These are phyloP conservation scores for Physcomitrium patens DNA, from an alignment of 225 moss, liverwort and hornwort species.

Conservation along the genomic window DNA sequence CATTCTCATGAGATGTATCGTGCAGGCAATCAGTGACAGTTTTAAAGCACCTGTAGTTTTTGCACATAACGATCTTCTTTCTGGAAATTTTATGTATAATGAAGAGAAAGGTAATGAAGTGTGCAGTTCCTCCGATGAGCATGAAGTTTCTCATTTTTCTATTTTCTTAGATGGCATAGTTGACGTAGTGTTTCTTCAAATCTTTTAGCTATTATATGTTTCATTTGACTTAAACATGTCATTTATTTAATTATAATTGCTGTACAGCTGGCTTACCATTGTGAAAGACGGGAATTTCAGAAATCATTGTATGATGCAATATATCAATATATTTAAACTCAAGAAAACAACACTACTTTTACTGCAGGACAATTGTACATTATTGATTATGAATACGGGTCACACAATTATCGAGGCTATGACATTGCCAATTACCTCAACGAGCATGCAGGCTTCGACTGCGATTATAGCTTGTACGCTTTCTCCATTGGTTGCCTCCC, in stretches of 20 bases:
- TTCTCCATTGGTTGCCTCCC: slow-evolving; percentile 24
- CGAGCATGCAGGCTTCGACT: slow-evolving; percentile 94
- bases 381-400: slow-evolving; percentile 92
- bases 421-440: slow-evolving; percentile 95
- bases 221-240: neutral
- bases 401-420: slow-evolving; percentile 79
- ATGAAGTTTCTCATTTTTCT: slow-evolving; percentile 9
- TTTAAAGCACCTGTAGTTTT: slow-evolving; percentile 77
- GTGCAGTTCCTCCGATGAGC: slow-evolving; percentile 6
- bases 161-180: neutral
- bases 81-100: slow-evolving; percentile 93
- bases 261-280: neutral
- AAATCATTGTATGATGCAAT: slow-evolving; percentile 2
- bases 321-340: neutral
- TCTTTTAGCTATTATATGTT: neutral
- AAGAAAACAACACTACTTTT: neutral
- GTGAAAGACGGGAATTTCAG: slow-evolving; percentile 12
- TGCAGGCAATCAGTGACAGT: slow-evolving; percentile 62
- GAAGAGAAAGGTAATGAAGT: slow-evolving; percentile 63
- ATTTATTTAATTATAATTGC: neutral
- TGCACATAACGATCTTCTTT: slow-evolving; percentile 92
- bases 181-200: neutral
- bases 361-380: slow-evolving; percentile 63
- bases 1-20: slow-evolving; percentile 23
- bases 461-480: slow-evolving; percentile 89